A percentile compares a stretch with the other conserved stretches of the same genome.
Conservation (phyloP, 176 grass and related monocot species). For the Phoenix dactylifera region DNA sequence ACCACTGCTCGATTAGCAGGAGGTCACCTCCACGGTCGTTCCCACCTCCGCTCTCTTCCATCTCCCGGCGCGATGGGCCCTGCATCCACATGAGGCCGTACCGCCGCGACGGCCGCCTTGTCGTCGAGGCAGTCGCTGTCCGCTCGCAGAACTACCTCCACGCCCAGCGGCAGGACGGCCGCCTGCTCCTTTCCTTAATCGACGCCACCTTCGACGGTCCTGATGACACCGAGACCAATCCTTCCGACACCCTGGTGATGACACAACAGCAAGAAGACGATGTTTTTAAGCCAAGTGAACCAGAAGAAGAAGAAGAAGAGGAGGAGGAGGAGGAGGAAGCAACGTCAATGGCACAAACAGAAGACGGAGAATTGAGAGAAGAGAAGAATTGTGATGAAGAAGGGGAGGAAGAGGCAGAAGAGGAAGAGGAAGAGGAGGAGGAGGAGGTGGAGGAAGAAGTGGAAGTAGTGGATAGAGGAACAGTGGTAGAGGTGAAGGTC, state of each 20-base stretch:
- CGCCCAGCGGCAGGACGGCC: slow-evolving; percentile 47
- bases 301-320: neutral
- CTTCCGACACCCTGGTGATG: neutral
- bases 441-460: slow-evolving; percentile 44
- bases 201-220: slow-evolving; percentile 30
- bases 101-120: slow-evolving; percentile 64
- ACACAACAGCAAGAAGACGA: neutral
- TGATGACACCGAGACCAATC: neutral
- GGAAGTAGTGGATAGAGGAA: slow-evolving; percentile 89
- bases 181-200: slow-evolving; percentile 76
- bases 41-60: slow-evolving; percentile 71
- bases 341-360: slow-evolving; percentile 11
- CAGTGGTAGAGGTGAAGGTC: slow-evolving; percentile 87
- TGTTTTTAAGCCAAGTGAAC: no score
- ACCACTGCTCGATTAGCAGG: slow-evolving; percentile 42
- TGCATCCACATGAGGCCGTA: slow-evolving; percentile 64
- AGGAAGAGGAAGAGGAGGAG: slow-evolving; percentile 35
- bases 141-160: slow-evolving; percentile 76
- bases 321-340: neutral
- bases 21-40: slow-evolving; percentile 26
- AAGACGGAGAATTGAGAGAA: slow-evolving; percentile 15
- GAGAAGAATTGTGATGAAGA: no score
- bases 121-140: slow-evolving; percentile 60
- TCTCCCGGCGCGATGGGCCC: slow-evolving; percentile 65
- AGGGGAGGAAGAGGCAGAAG: slow-evolving; percentile 8